phyloP scores from a whole-genome alignment of 2,329 filamentous ascomycete species.

The Kalmusia sp. region DNA sequence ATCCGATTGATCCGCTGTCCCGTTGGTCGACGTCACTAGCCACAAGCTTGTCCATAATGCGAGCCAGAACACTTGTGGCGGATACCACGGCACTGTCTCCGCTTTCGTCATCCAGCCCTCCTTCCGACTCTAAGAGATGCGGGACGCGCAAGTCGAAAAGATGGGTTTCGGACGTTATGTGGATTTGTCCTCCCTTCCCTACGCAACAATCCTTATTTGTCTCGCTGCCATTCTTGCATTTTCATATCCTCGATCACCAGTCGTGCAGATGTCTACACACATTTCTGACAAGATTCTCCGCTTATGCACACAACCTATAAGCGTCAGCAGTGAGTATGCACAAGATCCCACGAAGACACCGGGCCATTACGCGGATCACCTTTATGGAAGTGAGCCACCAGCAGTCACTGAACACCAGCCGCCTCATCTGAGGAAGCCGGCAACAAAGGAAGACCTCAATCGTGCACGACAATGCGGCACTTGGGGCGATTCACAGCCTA shows the following conservation, averaged over 20 bases:
- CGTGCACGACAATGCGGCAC: slow-evolving; percentile 68
- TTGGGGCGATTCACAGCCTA: slow-evolving; percentile 70
- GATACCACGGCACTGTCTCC: slow-evolving; percentile 1
- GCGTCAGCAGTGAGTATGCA: slow-evolving; percentile 62
- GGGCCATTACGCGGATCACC: slow-evolving; percentile 60
- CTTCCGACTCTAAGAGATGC: not conserved
- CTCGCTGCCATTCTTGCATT: not conserved
- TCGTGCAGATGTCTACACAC: slow-evolving; percentile 18
- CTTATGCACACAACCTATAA: slow-evolving; percentile 66
- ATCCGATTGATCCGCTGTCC: not conserved
- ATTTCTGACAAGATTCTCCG: slow-evolving; percentile 54
- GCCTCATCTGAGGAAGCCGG: slow-evolving; percentile 17
- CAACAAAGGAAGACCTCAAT: slow-evolving; percentile 55
- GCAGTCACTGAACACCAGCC: slow-evolving; percentile 31
- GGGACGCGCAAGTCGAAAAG: not conserved
- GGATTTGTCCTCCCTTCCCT: not conserved
- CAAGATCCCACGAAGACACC: slow-evolving; percentile 61
- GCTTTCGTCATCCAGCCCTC: not conserved
- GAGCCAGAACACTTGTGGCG: not conserved
- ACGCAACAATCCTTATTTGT: not conserved
- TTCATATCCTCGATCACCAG: not conserved
- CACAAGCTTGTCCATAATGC: not conserved
- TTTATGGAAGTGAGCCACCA: slow-evolving; percentile 56
- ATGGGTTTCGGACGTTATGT: not conserved
- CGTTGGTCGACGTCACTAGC: slow-evolving; percentile 6